These are phyloP conservation scores for Fagus sylvatica DNA, from an alignment of 306 rosid genomes.

Conservation along the genomic window DNA sequence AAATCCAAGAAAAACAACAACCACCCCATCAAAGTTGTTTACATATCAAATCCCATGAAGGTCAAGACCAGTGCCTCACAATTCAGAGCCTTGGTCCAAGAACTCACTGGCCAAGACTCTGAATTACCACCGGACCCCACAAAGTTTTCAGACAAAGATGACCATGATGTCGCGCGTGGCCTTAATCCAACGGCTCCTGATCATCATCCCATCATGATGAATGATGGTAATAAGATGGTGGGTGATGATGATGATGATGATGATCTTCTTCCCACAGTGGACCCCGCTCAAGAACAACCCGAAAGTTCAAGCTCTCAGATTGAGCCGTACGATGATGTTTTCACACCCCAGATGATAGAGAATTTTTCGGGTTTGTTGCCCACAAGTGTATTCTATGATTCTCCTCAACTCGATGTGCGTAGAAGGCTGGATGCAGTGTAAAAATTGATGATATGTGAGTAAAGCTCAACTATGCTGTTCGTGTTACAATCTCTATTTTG, in stretches of 20 bases:
- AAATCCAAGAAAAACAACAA: constrained; percentile 28
- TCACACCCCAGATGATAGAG: constrained; percentile 58
- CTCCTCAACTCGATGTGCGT: constrained; percentile 34
- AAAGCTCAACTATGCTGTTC: too few relatives aligned
- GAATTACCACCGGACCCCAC: constrained; percentile 57
- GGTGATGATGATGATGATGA: constrained; percentile 2
- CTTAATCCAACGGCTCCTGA: not conserved
- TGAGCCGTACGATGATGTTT: constrained; percentile 51
- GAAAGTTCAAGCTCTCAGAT: constrained; percentile 26
- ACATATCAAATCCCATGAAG: constrained; percentile 79
- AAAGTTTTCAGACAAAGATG: constrained; percentile 16
- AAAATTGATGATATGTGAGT: too few relatives aligned
- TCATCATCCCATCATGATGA: not conserved
- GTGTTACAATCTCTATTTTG: too few relatives aligned
- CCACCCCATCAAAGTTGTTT: constrained; percentile 57
- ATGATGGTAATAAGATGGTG: not conserved
- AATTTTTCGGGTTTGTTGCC: constrained; percentile 42
- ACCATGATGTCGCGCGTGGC: not conserved
- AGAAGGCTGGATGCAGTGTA: constrained; percentile 29
- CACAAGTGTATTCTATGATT: constrained; percentile 34
- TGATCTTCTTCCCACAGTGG: constrained; percentile 21
- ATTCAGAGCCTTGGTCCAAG: constrained; percentile 66
- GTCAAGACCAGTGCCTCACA: constrained; percentile 55
- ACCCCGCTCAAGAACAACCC: not conserved
- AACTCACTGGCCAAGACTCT: constrained; percentile 76